Base-by-base conservation (phyloP, 2,329 filamentous ascomycete species). In the Pseudogymnoascus sp. region DNA sequence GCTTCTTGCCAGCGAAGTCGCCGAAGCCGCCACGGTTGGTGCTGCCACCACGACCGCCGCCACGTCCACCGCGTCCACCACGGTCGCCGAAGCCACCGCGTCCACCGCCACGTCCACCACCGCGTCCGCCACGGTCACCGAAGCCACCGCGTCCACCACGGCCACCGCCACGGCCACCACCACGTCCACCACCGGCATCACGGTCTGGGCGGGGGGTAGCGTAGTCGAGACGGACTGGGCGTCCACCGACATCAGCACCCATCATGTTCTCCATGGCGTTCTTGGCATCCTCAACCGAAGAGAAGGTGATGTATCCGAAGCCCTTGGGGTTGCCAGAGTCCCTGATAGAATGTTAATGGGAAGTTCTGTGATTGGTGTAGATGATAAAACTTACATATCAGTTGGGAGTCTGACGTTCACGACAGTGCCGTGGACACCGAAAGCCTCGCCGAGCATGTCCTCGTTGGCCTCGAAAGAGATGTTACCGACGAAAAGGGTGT, bases 401-500 rank as follows among this genome's bases (percentile, higher is more conserved):
- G 87, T 90, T 60, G 87, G 87, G 24, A 90, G 82, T 72, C 86
- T 84, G 70, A 90, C 82, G 66, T 84, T 83, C 64, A 82, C 78
- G 71, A 89, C 81, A 69, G 74, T 80, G 65, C 86, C 87, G 71
- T 84, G 80, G 67, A 81, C 78, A 64, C 79, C 78, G 76, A 90
- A 90, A 64, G 81, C 77, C 72, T 88, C 83, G 66, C 79, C 79
- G 67, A 90, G 77, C 66, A 78, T 77, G 65, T 86, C 82, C 75
- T 88, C 83, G 68, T 82, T 81, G 69, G 83, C 85, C 66, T 85
- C 81, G 75, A 89, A 90, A 39, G 84, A 82, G 65, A 90, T 74
- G 78, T 90, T 90, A 67, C 86, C 87, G 66, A 89, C 78, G 77
- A 88, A 90, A 61, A 90, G 79, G 33, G 87, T 90, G 70, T 86